Evolutionary conservation across 2,329 filamentous ascomycete species (phyloP), one percentile per base, ranked within the genome.

Genomic region (Diaporthe vexans): DNA sequence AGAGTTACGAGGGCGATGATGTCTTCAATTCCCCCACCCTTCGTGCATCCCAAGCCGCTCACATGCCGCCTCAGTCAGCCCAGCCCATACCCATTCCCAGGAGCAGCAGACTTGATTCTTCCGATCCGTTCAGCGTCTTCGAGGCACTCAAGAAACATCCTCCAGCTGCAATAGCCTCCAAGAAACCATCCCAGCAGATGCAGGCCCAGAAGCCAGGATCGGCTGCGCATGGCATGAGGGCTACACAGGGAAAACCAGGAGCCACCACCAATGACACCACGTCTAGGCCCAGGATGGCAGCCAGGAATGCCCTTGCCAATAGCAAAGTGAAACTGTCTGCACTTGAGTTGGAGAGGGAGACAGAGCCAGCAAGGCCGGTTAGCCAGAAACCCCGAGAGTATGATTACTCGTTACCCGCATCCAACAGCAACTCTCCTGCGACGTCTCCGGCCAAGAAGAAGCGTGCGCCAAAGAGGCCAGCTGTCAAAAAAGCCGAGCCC

Each of bases 321-420:
- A 61, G 46, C 6, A 51, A 68, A 10, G 61, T 63, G 13, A 75
- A 57, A 48, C 3, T 70, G 29, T 37, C 71, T 24, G 71, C 56
- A 3, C 63, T 58, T 5, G 71, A 69, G 24, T 9, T 73, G 15
- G 63, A 75, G 10, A 13, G 15, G 0, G 61, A 63, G 10, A 10
- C 17, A 17, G 15, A 51, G 3, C 4, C 33, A 13, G 35, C 26
- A 10, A 17, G 15, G 3, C 29, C 29, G 21, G 17, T n/a, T 10
- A 24, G 19, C 10, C 29, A 65, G 3, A n/a, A 29, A 11, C 13
- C 13, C 6, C 24, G 11, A 15, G 17, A 15, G 9, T 21, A 40
- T 35, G 33, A 68, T 8, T 68, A 68, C 33, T 54, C 46, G 21
- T 26, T 61, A 6, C 40, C 69, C 19, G 11, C 43, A 52, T 59